Percentiles rank a stretch among this genome's conserved stretches.
These are phyloP conservation scores for Phytophthora sp. DNA, from an alignment of 352 stramenopile species.

Conservation along the genomic window DNA sequence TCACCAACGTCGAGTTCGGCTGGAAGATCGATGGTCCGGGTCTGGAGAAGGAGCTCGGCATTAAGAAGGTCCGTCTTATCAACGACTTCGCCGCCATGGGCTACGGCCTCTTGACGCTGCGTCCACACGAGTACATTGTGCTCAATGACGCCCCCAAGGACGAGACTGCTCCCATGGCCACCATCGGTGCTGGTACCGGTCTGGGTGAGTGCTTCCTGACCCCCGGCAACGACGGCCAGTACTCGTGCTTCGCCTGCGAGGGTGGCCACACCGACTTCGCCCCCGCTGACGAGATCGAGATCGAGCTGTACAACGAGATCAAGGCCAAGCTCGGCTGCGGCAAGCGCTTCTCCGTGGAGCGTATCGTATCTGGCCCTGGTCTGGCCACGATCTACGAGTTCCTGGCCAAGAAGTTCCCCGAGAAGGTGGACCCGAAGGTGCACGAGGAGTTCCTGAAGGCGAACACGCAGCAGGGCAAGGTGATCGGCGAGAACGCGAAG, in stretches of 20 bases:
- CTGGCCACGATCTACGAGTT: conserved; percentile 97
- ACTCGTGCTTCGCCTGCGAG: conserved; percentile 92
- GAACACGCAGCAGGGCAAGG: conserved; percentile 62
- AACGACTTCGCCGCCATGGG: conserved; percentile 98
- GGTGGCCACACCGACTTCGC: conserved; percentile 95
- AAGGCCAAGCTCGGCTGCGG: conserved; percentile 72
- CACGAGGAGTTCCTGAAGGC: conserved; percentile 59
- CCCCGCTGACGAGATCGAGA: conserved; percentile 84
- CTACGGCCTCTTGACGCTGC: conserved; percentile 96
- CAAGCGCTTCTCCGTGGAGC: conserved; percentile 93
- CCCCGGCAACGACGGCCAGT: conserved; percentile 70
- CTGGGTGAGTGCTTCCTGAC: conserved; percentile 96
- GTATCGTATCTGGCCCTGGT: conserved; percentile 93
- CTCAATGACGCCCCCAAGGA: conserved; percentile 76
- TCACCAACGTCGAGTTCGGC: conserved; percentile 93
- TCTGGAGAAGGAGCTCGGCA: conserved; percentile 76
- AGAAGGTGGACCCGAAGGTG: conserved; percentile 80
- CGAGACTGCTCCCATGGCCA: conserved; percentile 91
- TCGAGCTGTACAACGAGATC: conserved; percentile 75
- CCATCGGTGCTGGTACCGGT: conserved; percentile 94
- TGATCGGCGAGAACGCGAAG: conserved; percentile 85
- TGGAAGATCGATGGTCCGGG: conserved; percentile 87
- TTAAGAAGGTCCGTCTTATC: conserved; percentile 92
- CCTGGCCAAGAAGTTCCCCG: conserved; percentile 86
- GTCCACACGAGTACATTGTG: conserved; percentile 90